A percentile compares a stretch with the other conserved stretches of the same genome.
These are phyloP conservation scores for Stephania japonica DNA, from an alignment of 164 flowering plant genomes.

Conservation along the genomic window DNA sequence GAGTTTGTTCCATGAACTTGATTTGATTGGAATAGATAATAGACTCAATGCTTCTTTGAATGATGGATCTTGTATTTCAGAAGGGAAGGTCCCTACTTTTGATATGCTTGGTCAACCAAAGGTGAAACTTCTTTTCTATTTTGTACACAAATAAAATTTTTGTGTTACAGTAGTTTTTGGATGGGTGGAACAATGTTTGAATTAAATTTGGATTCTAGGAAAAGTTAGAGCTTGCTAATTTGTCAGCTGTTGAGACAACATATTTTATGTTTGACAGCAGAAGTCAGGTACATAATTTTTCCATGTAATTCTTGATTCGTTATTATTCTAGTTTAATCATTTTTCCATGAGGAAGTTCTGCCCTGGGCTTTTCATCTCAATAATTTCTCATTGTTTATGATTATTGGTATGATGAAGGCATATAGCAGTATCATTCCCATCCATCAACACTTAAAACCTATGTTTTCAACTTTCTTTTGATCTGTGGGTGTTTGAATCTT, in stretches of 20 bases:
- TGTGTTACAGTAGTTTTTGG: neutral
- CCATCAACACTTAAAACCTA: no score
- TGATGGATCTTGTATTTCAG: conserved; percentile 23
- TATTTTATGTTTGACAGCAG: conserved; percentile 6
- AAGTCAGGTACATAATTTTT: conserved; percentile 15
- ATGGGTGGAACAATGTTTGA: neutral
- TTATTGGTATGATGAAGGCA: no score
- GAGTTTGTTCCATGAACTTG: conserved; percentile 8
- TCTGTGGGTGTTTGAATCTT: no score
- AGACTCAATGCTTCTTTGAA: conserved; percentile 10
- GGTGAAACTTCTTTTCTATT: neutral
- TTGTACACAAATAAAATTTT: neutral
- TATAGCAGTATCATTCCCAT: no score
- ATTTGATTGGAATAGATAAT: conserved; percentile 17
- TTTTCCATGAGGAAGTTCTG: no score
- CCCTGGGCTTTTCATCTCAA: no score
- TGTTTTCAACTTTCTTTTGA: no score
- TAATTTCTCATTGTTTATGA: no score
- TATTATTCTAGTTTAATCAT: no score
- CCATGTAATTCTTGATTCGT: neutral
- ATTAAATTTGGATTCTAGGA: conserved; percentile 21
- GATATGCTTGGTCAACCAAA: neutral
- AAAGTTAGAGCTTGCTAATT: conserved; percentile 19
- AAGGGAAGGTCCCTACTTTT: conserved; percentile 36
- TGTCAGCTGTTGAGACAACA: conserved; percentile 15